phyloP scores from a whole-genome alignment of 23 red algal species.

The Agarophyton chilense region DNA sequence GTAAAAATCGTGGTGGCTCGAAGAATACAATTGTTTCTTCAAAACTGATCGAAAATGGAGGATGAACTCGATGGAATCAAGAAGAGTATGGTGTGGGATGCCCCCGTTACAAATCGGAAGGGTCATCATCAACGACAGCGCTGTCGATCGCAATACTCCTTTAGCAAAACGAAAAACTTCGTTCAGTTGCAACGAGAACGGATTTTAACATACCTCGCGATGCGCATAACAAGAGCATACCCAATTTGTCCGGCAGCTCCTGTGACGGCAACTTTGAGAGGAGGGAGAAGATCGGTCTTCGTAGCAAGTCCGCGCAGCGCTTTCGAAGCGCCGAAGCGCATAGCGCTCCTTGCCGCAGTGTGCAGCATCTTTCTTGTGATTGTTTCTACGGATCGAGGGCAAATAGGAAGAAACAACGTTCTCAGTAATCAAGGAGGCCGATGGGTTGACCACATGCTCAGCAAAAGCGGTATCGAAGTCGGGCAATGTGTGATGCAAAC shows the following conservation, averaged over 20 bases:
- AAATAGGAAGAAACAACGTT: not conserved
- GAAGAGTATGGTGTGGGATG: not conserved
- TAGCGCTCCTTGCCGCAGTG: slow-evolving; percentile 14
- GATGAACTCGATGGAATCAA: not conserved
- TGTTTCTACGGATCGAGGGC: not conserved
- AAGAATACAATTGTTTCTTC: not conserved
- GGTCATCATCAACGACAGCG: not conserved
- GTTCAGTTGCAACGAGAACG: not conserved
- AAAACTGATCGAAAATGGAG: not conserved
- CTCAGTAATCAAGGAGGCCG: not conserved
- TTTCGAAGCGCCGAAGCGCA: slow-evolving; percentile 29
- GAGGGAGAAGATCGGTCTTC: slow-evolving; percentile 55
- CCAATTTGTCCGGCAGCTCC: slow-evolving; percentile 98
- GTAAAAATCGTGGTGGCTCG: not conserved
- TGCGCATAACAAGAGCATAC: slow-evolving; percentile 93
- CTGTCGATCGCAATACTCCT: not conserved
- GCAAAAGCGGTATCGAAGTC: not conserved
- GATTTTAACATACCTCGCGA: slow-evolving; percentile 76
- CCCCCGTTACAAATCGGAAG: not conserved
- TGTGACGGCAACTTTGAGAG: slow-evolving; percentile 94
- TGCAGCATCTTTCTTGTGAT: slow-evolving; percentile 43
- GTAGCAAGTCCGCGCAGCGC: slow-evolving; percentile 54
- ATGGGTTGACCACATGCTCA: too few species aligned
- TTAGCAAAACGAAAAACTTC: not conserved
- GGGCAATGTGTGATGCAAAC: slow-evolving; percentile 9